A percentile compares a stretch with the other conserved stretches of the same genome.
Conservation (phyloP, 75 land plant genomes). For the Pinus albicaulis region DNA sequence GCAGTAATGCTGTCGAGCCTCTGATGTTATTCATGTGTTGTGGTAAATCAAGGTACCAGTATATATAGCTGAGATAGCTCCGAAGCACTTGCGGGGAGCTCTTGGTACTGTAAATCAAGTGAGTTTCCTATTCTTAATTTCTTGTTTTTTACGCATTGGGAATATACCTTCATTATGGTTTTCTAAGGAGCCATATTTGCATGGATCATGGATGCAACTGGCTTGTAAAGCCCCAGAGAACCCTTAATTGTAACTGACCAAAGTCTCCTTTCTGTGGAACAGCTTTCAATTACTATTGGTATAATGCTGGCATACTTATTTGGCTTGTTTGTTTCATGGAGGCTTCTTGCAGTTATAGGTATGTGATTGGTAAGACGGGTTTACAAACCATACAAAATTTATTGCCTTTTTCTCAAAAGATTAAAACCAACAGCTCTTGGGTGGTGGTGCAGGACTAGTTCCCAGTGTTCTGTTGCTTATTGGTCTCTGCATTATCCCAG, state of each 20-base stretch:
- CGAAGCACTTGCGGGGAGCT: slow-evolving; percentile 75
- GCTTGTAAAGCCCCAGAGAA: neutral
- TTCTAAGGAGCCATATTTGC: neutral
- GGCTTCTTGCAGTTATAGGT: slow-evolving; percentile 76
- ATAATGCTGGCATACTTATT: slow-evolving; percentile 76
- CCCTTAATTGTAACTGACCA: neutral
- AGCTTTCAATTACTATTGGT: slow-evolving; percentile 87
- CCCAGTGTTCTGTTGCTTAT: slow-evolving; percentile 73
- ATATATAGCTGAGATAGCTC: slow-evolving; percentile 89
- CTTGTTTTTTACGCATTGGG: neutral
- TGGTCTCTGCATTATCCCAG: slow-evolving; percentile 85
- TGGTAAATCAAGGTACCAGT: slow-evolving; percentile 58
- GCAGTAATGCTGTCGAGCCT: neutral
- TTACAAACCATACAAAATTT: neutral
- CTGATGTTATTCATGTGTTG: neutral
- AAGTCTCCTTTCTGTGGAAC: slow-evolving; percentile 2
- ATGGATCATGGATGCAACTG: neutral
- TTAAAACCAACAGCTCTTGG: neutral
- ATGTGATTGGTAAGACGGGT: neutral
- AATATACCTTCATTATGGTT: too few relatives aligned
- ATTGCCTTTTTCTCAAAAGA: neutral
- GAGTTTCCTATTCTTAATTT: neutral
- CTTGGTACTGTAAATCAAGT: slow-evolving; percentile 94
- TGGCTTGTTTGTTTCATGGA: slow-evolving; percentile 64
- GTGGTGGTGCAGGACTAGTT: slow-evolving; percentile 46